Conservation (phyloP, 2,329 filamentous ascomycete species). For the Fusarium pseudoanthophilum region DNA sequence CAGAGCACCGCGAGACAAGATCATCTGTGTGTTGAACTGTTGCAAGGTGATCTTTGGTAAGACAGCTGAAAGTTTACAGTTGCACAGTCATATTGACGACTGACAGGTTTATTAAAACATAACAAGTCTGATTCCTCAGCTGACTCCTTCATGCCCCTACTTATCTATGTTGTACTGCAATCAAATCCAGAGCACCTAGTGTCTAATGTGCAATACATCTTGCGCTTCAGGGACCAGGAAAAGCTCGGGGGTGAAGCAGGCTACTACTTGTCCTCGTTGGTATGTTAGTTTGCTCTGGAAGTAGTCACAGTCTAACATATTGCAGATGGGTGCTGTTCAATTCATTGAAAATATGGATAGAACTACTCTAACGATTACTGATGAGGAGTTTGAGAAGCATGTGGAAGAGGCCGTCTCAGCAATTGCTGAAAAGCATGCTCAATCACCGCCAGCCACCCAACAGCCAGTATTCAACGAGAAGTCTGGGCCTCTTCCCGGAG, state of each 20-base stretch:
- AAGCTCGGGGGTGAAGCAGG: constrained; percentile 97
- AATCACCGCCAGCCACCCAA: constrained; percentile 57
- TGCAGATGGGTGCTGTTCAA: constrained; percentile 87
- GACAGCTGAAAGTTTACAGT: neutral
- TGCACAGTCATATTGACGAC: constrained; percentile 1
- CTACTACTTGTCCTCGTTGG: constrained; percentile 95
- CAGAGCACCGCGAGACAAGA: constrained; percentile 95
- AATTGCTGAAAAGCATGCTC: constrained; percentile 86
- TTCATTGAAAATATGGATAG: constrained; percentile 97
- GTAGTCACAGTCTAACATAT: constrained; percentile 3
- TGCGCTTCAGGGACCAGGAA: constrained; percentile 96
- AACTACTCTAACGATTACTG: constrained; percentile 90
- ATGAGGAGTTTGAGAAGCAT: constrained; percentile 94
- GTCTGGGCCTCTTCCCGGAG: constrained; percentile 39
- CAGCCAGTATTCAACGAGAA: constrained; percentile 60
- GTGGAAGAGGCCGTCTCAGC: constrained; percentile 97
- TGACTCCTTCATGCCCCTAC: constrained; percentile 92
- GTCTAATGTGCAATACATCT: constrained; percentile 97
- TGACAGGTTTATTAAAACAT: constrained; percentile 82
- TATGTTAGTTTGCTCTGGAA: constrained; percentile 53
- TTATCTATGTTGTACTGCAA: constrained; percentile 95
- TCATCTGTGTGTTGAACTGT: constrained; percentile 97
- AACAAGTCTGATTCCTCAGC: constrained; percentile 94
- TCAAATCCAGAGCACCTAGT: constrained; percentile 95
- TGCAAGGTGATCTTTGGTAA: constrained; percentile 98